Base-by-base conservation (phyloP, 2,329 filamentous ascomycete genomes). In the Fusarium sp. region DNA sequence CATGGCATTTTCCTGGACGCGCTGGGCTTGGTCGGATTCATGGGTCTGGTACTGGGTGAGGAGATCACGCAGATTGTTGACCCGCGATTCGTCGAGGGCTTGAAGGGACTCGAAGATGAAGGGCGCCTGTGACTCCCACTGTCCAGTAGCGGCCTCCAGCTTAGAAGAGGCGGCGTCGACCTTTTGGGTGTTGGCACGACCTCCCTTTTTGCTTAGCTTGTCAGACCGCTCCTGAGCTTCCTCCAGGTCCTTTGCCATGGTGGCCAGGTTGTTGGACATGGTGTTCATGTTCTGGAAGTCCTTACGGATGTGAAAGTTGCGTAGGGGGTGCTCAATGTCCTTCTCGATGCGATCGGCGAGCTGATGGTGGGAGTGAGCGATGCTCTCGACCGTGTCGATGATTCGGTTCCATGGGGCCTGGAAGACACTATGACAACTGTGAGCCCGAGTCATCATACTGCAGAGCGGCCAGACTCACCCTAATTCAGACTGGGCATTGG, bases 41-140 rank as follows among this genome's bases (percentile, higher is more conserved):
- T 97, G 93, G 0, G 96, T 99, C 82, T 97, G 92, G 77, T 96
- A 93, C 79, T 98, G 95, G 1, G 96, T 98, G 69, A 99, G 88
- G 45, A 94, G 90, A 82, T 98, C 96, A 71, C 96, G 93, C 68
- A 99, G 87, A 79, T 97, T 93, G 82, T 98, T 98, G 75, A 97
- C 87, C 65, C 96, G 91, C 77, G 90, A 92, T 85, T 99, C 96
- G 80, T 99, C 96, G 35, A 97, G 86, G 7, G 94, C 93, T 82
- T 99, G 96, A 29, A 99, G 89, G 70, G 92, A 93, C 83, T 99
- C 96, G 80, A 97, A 98, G 70, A 98, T 93, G 83, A 94, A 98
- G 1, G 96, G 96, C 16, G 96, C 94, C 82, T 98, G 95, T 1
- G 94, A 95, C 65, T 98, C 92, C 96, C 96, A 99, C 80, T 97